Conservation (phyloP, 1,139 yeast species). For the Magnusiomyces fungicola region DNA sequence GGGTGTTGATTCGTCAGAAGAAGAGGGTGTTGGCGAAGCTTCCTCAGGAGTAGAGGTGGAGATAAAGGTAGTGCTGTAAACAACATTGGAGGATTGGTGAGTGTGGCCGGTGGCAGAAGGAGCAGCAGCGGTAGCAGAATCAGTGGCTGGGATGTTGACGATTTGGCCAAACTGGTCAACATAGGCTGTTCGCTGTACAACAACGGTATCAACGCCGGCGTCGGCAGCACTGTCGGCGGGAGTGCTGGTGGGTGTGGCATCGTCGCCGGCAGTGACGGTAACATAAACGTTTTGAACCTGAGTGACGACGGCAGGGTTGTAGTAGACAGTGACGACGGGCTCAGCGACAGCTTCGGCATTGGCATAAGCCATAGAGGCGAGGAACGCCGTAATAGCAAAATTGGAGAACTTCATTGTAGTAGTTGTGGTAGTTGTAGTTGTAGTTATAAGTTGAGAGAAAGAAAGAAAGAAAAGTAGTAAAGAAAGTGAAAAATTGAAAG, state of each 20-base stretch:
- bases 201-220: background rate
- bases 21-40: background rate
- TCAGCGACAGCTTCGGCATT: background rate
- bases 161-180: slow-evolving; percentile 15
- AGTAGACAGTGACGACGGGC: slow-evolving; percentile 4
- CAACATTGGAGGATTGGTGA: background rate
- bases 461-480: background rate
- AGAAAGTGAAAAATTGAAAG: background rate
- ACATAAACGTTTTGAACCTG: slow-evolving; percentile 7
- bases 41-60: background rate
- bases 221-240: slow-evolving; percentile 4
- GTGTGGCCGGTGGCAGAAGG: background rate
- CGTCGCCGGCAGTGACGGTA: slow-evolving; percentile 8
- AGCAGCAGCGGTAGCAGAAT: slow-evolving; percentile 8
- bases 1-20: slow-evolving; percentile 4
- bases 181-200: slow-evolving; percentile 9
- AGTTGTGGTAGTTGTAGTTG: background rate
- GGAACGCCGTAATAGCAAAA: background rate
- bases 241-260: background rate
- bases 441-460: background rate
- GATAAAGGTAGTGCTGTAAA: background rate
- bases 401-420: slow-evolving; percentile 6
- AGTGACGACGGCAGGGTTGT: slow-evolving; percentile 4
- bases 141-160: slow-evolving; percentile 6
- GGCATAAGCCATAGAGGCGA: background rate